These are phyloP conservation scores for Pythium monospermum DNA, from an alignment of 352 stramenopile genomes.

Conservation along the genomic window DNA sequence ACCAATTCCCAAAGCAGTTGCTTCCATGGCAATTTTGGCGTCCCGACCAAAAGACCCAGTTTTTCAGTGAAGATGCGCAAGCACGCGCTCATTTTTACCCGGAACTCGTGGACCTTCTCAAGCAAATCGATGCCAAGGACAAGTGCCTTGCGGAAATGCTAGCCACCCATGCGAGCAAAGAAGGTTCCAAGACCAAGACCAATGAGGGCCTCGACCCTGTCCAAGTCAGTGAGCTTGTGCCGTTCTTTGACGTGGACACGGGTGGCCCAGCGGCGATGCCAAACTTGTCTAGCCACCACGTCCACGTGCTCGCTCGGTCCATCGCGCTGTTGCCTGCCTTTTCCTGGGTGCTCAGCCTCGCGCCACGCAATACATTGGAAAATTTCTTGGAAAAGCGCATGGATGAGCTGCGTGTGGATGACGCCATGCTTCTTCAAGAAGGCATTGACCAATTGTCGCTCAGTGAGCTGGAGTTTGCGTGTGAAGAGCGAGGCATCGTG, in stretches of 20 bases:
- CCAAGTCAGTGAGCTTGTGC: slow-evolving; percentile 51
- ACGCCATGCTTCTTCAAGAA: slow-evolving; percentile 63
- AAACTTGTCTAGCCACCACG: slow-evolving; percentile 40
- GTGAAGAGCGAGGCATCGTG: slow-evolving; percentile 68
- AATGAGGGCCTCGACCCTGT: slow-evolving; percentile 34
- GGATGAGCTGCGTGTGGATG: slow-evolving; percentile 64
- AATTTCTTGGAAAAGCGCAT: slow-evolving; percentile 49
- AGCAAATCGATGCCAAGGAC: slow-evolving; percentile 63
- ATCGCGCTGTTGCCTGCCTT: slow-evolving; percentile 57
- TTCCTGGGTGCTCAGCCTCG: slow-evolving; percentile 40
- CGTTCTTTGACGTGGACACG: slow-evolving; percentile 41
- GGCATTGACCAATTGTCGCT: slow-evolving; percentile 66
- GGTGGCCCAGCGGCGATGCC: slow-evolving; percentile 39
- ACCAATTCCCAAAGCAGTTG: slow-evolving; percentile 82
- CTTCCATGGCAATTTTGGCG: slow-evolving; percentile 86
- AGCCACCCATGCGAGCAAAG: slow-evolving; percentile 5
- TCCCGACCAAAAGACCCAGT: slow-evolving; percentile 77
- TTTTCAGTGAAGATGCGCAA: slow-evolving; percentile 60
- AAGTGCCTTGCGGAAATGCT: slow-evolving; percentile 47
- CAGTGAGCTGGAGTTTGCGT: slow-evolving; percentile 84
- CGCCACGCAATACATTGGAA: slow-evolving; percentile 34
- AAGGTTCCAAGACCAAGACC: slow-evolving; percentile 5
- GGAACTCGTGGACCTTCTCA: slow-evolving; percentile 45
- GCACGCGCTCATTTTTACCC: slow-evolving; percentile 53
- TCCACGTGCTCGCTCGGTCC: slow-evolving; percentile 50